Evolutionary conservation across 306 rosid species (phyloP).

Genomic region (Gastrolobium villosum): DNA sequence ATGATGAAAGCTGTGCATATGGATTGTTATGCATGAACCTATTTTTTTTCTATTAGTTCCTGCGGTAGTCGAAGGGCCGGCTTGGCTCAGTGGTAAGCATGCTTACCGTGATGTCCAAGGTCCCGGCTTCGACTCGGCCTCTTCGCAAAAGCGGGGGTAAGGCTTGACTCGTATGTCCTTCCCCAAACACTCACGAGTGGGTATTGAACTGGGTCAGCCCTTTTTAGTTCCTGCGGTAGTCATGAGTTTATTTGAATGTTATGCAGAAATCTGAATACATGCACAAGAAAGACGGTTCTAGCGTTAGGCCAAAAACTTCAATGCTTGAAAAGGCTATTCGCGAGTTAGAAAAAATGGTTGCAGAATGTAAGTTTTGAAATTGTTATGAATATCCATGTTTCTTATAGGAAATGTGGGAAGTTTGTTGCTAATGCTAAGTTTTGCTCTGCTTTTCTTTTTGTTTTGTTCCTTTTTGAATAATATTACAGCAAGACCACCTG

Average conservation of each 20-base stretch:
- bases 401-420: slow-evolving; percentile 35
- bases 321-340: slow-evolving; percentile 91
- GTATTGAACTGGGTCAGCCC: no score
- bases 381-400: slow-evolving; percentile 39
- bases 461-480: slow-evolving; percentile 36
- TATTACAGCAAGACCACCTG: slow-evolving; percentile 93
- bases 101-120: no score
- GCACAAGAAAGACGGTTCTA: slow-evolving; percentile 88
- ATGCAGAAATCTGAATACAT: slow-evolving; percentile 74
- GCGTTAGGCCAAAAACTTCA: slow-evolving; percentile 79
- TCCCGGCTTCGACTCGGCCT: no score
- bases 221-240: slow-evolving; percentile 34
- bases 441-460: slow-evolving; percentile 34
- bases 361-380: slow-evolving; percentile 78
- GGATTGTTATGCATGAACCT: slow-evolving; percentile 39
- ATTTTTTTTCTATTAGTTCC: slow-evolving; percentile 28
- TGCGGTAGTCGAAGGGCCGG: slow-evolving; percentile 32
- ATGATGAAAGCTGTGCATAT: slow-evolving; percentile 41
- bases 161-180: no score
- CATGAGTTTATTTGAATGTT: slow-evolving; percentile 42
- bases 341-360: slow-evolving; percentile 95
- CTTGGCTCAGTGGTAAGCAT: no score
- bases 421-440: slow-evolving; percentile 43
- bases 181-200: no score
- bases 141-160: no score